These are phyloP conservation scores for Spencermartinsiella europaea DNA, from an alignment of 805 yeast species.

Conservation along the genomic window DNA sequence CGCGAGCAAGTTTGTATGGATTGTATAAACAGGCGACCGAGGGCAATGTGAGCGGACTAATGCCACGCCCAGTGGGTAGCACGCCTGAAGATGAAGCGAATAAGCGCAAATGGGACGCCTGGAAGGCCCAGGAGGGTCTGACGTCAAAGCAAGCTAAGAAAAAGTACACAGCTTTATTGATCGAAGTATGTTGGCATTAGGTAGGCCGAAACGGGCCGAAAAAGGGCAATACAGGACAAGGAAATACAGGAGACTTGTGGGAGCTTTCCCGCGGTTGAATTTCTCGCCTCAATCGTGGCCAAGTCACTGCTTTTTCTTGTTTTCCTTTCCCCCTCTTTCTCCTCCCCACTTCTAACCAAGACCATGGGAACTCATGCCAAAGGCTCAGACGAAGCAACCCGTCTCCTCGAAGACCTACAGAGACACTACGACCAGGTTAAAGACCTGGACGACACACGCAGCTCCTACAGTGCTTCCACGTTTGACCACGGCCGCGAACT, in stretches of 20 bases:
- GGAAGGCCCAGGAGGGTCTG: slow-evolving; percentile 72
- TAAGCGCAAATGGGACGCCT: slow-evolving; percentile 76
- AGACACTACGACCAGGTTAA: slow-evolving; percentile 52
- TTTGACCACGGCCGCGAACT: neutral
- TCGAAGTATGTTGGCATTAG: slow-evolving; percentile 35
- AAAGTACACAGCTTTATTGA: slow-evolving; percentile 58
- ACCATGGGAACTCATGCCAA: slow-evolving; percentile 69
- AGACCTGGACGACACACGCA: slow-evolving; percentile 8
- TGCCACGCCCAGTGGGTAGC: slow-evolving; percentile 60
- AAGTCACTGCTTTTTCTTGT: too few relatives aligned
- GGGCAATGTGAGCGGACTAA: slow-evolving; percentile 68
- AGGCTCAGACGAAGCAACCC: slow-evolving; percentile 61
- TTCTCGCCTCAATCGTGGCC: too few relatives aligned
- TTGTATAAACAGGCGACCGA: slow-evolving; percentile 86
- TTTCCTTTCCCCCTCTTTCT: too few relatives aligned
- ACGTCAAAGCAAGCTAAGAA: slow-evolving; percentile 68
- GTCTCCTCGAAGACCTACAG: slow-evolving; percentile 62
- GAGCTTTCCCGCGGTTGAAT: too few relatives aligned
- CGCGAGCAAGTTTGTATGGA: slow-evolving; percentile 66
- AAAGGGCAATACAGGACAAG: too few relatives aligned
- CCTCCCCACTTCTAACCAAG: too few relatives aligned
- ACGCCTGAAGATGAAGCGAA: slow-evolving; percentile 61
- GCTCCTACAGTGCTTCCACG: neutral
- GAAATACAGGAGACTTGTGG: too few relatives aligned
- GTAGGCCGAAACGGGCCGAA: neutral